A percentile compares a stretch with the other conserved stretches of the same genome.
phyloP scores from a whole-genome alignment of 257 asterid genomes.

The Rhazya stricta region DNA sequence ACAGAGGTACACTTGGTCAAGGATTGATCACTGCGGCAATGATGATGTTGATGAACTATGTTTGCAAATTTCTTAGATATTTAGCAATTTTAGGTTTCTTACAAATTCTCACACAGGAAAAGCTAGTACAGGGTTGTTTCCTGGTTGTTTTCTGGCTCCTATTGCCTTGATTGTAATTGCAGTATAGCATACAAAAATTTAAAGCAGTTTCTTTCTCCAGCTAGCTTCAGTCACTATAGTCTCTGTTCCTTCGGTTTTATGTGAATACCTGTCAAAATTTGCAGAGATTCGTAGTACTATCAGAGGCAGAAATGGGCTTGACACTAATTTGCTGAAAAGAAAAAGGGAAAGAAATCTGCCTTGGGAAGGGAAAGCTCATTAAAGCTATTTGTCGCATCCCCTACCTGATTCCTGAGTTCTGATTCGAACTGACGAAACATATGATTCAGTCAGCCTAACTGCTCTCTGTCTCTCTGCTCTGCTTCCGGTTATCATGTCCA shows the following conservation, averaged over 20 bases:
- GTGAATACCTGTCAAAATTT: background rate
- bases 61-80: background rate
- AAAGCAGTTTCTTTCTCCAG: background rate
- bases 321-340: background rate
- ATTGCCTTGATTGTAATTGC: background rate
- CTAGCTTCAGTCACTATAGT: background rate
- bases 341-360: background rate
- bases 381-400: background rate
- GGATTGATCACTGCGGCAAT: slow-evolving; percentile 3
- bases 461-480: slow-evolving; percentile 6
- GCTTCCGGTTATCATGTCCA: background rate
- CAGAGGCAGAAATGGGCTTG: background rate
- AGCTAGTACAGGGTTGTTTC: background rate
- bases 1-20: slow-evolving; percentile 61
- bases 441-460: background rate
- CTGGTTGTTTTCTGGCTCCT: background rate
- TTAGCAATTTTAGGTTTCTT: background rate
- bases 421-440: background rate
- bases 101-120: background rate
- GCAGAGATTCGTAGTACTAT: too few species aligned
- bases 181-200: background rate
- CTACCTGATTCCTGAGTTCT: background rate
- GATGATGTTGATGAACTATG: background rate
- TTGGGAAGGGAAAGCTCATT: background rate
- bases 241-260: background rate